Conservation (phyloP, 2,329 filamentous ascomycete genomes). For the Aspergillus niger region DNA sequence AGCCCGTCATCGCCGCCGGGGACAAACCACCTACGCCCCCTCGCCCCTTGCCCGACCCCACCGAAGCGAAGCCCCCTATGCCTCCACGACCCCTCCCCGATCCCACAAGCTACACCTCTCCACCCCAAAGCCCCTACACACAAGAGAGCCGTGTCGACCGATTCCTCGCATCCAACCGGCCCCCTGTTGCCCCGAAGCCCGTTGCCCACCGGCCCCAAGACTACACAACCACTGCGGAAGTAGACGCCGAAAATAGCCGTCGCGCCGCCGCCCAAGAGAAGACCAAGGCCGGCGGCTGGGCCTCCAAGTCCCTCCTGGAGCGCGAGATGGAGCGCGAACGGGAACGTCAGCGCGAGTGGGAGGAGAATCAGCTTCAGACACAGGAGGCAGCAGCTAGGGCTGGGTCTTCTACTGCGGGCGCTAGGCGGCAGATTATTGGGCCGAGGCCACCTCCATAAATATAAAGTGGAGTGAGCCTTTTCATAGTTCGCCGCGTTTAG, state of each 20-base stretch:
- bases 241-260: slow-evolving; percentile 57
- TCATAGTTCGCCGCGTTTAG: no score
- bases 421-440: slow-evolving; percentile 63
- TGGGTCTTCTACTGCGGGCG: slow-evolving; percentile 50
- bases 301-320: slow-evolving; percentile 64
- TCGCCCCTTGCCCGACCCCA: slow-evolving; percentile 35
- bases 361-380: slow-evolving; percentile 58
- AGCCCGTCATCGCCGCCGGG: slow-evolving; percentile 5
- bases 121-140: slow-evolving; percentile 12
- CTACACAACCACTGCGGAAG: slow-evolving; percentile 56
- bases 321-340: slow-evolving; percentile 69
- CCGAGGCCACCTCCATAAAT: slow-evolving; percentile 53
- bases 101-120: slow-evolving; percentile 41
- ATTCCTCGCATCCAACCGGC: slow-evolving; percentile 57
- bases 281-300: slow-evolving; percentile 62
- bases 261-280: slow-evolving; percentile 58
- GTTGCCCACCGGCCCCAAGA: slow-evolving; percentile 46
- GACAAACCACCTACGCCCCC: slow-evolving; percentile 21
- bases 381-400: slow-evolving; percentile 49
- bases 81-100: slow-evolving; percentile 51
- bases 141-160: slow-evolving; percentile 55
- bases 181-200: slow-evolving; percentile 46
- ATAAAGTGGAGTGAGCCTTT: no score
- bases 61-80: slow-evolving; percentile 21
- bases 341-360: slow-evolving; percentile 66